Base-by-base conservation (phyloP, 345 rosid species). In the Hibiscus trionum region DNA sequence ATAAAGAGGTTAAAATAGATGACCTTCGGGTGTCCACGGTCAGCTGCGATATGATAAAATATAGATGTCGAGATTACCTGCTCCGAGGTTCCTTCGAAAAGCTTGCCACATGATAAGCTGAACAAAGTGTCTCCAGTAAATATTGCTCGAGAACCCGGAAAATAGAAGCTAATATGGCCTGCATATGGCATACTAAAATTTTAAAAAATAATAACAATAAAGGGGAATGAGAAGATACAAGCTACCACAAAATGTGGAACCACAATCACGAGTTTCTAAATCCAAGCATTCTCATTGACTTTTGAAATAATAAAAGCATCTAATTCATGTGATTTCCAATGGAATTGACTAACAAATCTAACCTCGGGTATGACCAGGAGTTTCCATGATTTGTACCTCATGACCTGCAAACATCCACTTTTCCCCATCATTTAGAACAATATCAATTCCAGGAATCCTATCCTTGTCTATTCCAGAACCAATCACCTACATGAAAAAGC, bases 391-490 rank as follows among this genome's bases (percentile, higher is more conserved):
- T 31, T 78, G 84, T 74, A 83, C 97, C 80, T 93, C 98, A 80
- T 96, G 99, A 65, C 95, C 97, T 29, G 96, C 99, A 80, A 96
- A 96, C 98, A 93, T 96, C 99, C 99, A 96, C 66, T 80, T 91
- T 69, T 96, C 99, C 71, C 89, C 86, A 86, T 89, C 96, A 62
- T 84, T 89, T 72, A 96, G 82, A 76, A 66, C 85, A 68, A 93
- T 93, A 77, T 96, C 99, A 77, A 96, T 89, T 44, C 95, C 99
- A 35, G 99, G 97, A 80, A 89, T 93, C 70, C 89, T 84, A 60
- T 88, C 96, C 75, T 76, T 85, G 80, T 96, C 98, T 42, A 73
- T 57, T 66, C 75, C 87, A 56, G 99, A 84, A 78, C 99, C 97
- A 83, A 96, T 96, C 80, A 96, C 98, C 99, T 96, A 71, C 74